phyloP scores from a whole-genome alignment of 768 basidiomycete genomes.

The Exsudoporus frostii region DNA sequence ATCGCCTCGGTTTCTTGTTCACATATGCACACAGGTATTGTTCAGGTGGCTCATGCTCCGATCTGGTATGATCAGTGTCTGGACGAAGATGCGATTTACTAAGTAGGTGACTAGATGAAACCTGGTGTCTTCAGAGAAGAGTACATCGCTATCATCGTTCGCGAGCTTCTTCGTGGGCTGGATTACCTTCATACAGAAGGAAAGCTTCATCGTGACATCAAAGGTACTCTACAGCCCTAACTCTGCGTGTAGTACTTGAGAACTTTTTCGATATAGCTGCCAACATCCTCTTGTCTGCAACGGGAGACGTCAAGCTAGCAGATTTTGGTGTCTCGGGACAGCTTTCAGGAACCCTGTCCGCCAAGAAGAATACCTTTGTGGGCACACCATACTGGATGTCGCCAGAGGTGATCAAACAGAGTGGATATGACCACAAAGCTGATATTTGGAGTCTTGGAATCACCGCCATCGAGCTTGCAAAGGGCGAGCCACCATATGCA shows the following conservation, averaged over 20 bases:
- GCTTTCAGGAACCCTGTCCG: slow-evolving; percentile 85
- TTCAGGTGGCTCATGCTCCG: slow-evolving; percentile 96
- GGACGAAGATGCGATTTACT: slow-evolving; percentile 4
- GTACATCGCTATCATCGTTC: slow-evolving; percentile 95
- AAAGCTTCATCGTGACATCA: slow-evolving; percentile 98
- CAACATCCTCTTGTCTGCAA: slow-evolving; percentile 88
- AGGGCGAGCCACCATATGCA: slow-evolving; percentile 97
- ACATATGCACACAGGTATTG: slow-evolving; percentile 65
- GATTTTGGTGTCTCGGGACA: slow-evolving; percentile 99
- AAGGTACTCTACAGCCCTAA: slow-evolving; percentile 53
- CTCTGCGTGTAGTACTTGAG: background rate
- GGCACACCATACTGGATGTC: slow-evolving; percentile 99
- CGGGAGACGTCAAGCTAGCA: slow-evolving; percentile 94
- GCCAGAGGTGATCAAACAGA: slow-evolving; percentile 99
- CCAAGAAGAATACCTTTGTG: slow-evolving; percentile 98
- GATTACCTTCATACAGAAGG: slow-evolving; percentile 96
- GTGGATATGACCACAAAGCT: slow-evolving; percentile 97
- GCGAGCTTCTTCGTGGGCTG: slow-evolving; percentile 87
- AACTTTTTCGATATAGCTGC: slow-evolving; percentile 55
- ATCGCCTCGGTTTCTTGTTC: slow-evolving; percentile 1
- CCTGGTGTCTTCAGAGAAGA: slow-evolving; percentile 97
- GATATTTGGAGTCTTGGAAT: slow-evolving; percentile 99
- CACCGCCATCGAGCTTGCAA: slow-evolving; percentile 95
- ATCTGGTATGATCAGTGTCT: slow-evolving; percentile 61
- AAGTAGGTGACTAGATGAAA: slow-evolving; percentile 72